Evolutionary conservation across 164 flowering plant genomes (phyloP), one percentile per base, ranked within the genome.

Genomic region (Warburgia ugandensis): DNA sequence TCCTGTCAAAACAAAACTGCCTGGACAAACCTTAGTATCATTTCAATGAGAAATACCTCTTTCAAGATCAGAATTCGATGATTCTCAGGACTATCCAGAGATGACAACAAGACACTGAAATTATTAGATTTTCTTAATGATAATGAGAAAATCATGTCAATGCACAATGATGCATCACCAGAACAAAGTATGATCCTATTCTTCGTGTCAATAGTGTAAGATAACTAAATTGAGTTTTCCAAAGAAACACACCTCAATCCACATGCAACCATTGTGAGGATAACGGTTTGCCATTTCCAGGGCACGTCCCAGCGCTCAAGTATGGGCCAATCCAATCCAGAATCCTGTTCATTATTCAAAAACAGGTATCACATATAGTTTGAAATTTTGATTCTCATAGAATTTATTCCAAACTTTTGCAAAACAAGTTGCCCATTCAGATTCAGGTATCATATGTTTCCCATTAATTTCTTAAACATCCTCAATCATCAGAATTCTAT

Each of bases 1-100:
- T 63, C 96, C 99, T 92, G 99, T 79, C 82, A 92, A 75, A 70
- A 77, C 74, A 78, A 92, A 92, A 88, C 99, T 92, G 96, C 85
- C 92, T 78, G 79, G 63, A 58, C 56, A 67, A n/a, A 58, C 36
- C 57, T 78, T 57, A 74, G 77, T 21, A 52, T 44, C 38, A 51
- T 30, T 17, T 32, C 3, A 31, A 29, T 6, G n/a, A n/a, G n/a
- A n/a, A n/a, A 14, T 8, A 13, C 17, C 11, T 32, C 11, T 14
- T 10, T 26, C 19, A 20, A 3, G 11, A 30, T 22, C 22, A 43
- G 6, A n/a, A n/a, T n/a, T n/a, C n/a, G n/a, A n/a, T n/a, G n/a
- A n/a, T n/a, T n/a, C n/a, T n/a, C n/a, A n/a, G n/a, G n/a, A n/a
- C n/a, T n/a, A n/a, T n/a, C n/a, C n/a, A n/a, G n/a, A n/a, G n/a